Conservation (phyloP, 2,329 filamentous ascomycete species). For the Neodidymelliopsis sp. region DNA sequence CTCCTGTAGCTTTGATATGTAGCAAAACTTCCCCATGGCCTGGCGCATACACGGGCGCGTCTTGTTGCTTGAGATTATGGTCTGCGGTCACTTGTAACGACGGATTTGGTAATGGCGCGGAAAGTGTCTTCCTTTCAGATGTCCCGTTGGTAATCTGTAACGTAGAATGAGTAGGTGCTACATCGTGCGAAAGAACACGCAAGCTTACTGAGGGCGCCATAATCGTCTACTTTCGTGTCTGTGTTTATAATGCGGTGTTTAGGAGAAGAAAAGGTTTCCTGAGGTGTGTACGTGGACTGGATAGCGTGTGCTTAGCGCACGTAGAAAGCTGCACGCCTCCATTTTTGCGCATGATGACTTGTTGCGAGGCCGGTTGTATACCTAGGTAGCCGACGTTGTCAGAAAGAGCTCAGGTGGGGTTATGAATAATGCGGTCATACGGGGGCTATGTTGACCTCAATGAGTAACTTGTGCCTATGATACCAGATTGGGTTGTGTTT, state of each 20-base stretch:
- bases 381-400: too few species aligned
- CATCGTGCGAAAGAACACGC: slow-evolving; percentile 1
- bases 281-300: not conserved
- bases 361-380: too few species aligned
- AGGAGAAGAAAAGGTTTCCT: not conserved
- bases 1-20: slow-evolving; percentile 69
- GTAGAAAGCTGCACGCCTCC: too few species aligned
- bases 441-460: not conserved
- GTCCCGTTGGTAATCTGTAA: slow-evolving; percentile 21
- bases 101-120: slow-evolving; percentile 56
- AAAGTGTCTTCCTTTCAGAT: slow-evolving; percentile 22
- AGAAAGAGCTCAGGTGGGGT: too few species aligned
- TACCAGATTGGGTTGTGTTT: not conserved
- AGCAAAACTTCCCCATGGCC: slow-evolving; percentile 63
- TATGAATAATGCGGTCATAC: not conserved
- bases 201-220: slow-evolving; percentile 30
- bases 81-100: slow-evolving; percentile 67
- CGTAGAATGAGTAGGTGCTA: slow-evolving; percentile 8
- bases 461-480: slow-evolving; percentile 5
- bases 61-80: slow-evolving; percentile 63
- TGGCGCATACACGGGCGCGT: slow-evolving; percentile 65
- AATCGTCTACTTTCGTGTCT: not conserved
- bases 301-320: too few species aligned
- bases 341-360: too few species aligned
- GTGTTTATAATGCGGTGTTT: not conserved